Evolutionary conservation across 805 yeast genomes (phyloP), one percentile per base, ranked within the genome.

Genomic region (Starmerella sp.): DNA sequence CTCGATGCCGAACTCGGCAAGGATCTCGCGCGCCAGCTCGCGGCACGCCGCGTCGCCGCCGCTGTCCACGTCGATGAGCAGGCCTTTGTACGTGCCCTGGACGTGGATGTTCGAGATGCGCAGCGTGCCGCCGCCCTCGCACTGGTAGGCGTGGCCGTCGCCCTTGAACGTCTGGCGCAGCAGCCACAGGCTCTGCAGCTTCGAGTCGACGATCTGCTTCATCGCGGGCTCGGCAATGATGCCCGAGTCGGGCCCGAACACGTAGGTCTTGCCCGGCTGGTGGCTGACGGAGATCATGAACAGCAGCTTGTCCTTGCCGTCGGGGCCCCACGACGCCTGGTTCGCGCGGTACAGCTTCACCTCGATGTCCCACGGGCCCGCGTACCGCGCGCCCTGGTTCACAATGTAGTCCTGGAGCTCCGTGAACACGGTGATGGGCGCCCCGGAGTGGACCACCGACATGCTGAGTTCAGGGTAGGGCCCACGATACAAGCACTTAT

Each of bases 51-150:
- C 60, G 14, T 58, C 60, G 8, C 64, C 6, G 4, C 11, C 8
- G 13, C 56, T 55, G 7, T 64, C 68, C 2, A 83, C 73, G 61
- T 83, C 84, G 31, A 86, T 76, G 38, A 86, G 65, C 38, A 86
- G 74, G 0, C 89, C 89, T 57, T 82, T 78, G 71, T 84, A 86
- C 17, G 74, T 74, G 1, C 95, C 95, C 64, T 84, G 89, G 13
- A 85, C 73, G 50, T 82, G 80, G 41, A 86, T 79, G 64, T 86
- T 86, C 44, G 86, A 82, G 0, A 89, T 77, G 41, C 87, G 71
- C 3, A 86, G 70, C 8, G 72, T 69, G 41, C 71, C 73, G 14
- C 82, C 83, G 17, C 65, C 65, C 13, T 61, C 65, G 3, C 84
- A 63, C 57, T 78, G 77, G 63, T 82, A 86, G 5, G 79, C 77